Evolutionary conservation across 225 moss, liverwort and hornwort species (phyloP).

Genomic region (Straminergon stramineum): DNA sequence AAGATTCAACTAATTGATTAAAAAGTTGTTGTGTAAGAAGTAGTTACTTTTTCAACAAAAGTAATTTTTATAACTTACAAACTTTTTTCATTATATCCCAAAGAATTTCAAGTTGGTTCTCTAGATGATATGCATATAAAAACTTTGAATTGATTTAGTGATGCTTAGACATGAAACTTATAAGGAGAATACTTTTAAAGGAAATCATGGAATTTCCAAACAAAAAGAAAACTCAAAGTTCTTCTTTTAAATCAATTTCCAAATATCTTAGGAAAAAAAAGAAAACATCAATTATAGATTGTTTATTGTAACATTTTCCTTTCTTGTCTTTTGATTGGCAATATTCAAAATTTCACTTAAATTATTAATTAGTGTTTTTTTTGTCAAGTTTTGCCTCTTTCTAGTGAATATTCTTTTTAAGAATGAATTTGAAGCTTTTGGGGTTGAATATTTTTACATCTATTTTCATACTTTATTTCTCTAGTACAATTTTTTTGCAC

Average conservation of each 20-base stretch:
- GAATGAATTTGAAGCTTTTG: not conserved
- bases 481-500: rapidly evolving
- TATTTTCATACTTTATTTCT: not conserved
- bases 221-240: not conserved
- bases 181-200: rapidly evolving
- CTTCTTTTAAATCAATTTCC: not conserved
- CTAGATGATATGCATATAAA: not conserved
- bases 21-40: no score
- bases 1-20: no score
- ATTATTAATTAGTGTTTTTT: not conserved
- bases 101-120: not conserved
- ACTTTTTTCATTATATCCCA: no score
- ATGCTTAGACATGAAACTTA: not conserved
- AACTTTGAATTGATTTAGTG: not conserved
- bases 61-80: not conserved
- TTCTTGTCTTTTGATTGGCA: no score
- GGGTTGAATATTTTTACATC: no score
- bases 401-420: not conserved
- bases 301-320: rapidly evolving
- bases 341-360: not conserved
- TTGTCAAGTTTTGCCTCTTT: rapidly evolving
- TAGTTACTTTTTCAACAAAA: not conserved
- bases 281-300: not conserved
- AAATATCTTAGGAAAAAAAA: no score
- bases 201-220: not conserved